Conservation (phyloP, 2,329 filamentous ascomycete genomes). For the Lecanicillium sp. region DNA sequence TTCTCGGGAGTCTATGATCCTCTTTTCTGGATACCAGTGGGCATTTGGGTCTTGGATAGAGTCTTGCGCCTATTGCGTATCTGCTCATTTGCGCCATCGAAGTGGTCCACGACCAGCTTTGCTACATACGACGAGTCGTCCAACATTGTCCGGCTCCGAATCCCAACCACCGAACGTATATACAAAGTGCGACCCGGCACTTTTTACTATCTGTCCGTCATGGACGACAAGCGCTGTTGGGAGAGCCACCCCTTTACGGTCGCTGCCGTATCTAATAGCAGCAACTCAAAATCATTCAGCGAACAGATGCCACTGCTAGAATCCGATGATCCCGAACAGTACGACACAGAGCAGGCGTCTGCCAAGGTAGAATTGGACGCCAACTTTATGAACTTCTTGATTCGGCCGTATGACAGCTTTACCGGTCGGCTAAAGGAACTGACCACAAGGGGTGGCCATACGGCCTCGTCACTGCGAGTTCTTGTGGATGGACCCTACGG, state of each 20-base stretch:
- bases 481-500: slow-evolving; percentile 40
- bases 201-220: slow-evolving; percentile 37
- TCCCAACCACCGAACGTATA: slow-evolving; percentile 25
- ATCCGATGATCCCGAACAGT: background rate
- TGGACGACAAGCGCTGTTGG: slow-evolving; percentile 33
- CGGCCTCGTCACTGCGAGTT: slow-evolving; percentile 22
- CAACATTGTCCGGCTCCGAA: slow-evolving; percentile 33
- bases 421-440: slow-evolving; percentile 27
- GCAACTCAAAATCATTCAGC: slow-evolving; percentile 14
- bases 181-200: slow-evolving; percentile 31
- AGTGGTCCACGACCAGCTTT: slow-evolving; percentile 26
- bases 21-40: slow-evolving; percentile 40
- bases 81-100: slow-evolving; percentile 28
- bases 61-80: slow-evolving; percentile 35
- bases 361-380: slow-evolving; percentile 2
- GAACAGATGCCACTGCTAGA: slow-evolving; percentile 27
- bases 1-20: slow-evolving; percentile 40
- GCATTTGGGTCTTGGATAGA: slow-evolving; percentile 43
- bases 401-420: slow-evolving; percentile 38
- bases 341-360: slow-evolving; percentile 3
- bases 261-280: slow-evolving; percentile 19
- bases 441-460: slow-evolving; percentile 18
- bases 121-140: slow-evolving; percentile 27
- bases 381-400: slow-evolving; percentile 30
- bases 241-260: slow-evolving; percentile 45